Conservation (phyloP, 805 yeast genomes). For the Metahyphopichia silvanorum region DNA sequence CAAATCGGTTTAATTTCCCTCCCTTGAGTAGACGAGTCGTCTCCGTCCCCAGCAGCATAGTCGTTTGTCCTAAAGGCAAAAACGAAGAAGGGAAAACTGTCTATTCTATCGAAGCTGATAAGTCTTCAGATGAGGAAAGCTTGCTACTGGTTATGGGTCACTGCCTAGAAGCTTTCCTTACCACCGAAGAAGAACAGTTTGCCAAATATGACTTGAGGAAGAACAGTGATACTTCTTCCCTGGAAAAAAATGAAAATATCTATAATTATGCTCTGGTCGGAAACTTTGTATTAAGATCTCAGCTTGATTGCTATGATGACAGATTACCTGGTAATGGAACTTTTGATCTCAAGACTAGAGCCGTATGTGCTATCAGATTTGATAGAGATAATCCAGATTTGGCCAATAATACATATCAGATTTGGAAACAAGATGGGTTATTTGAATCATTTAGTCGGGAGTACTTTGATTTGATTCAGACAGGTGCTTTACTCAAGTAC, state of each 20-base stretch:
- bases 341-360: conserved; percentile 89
- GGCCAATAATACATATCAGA: conserved; percentile 62
- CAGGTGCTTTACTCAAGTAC: conserved; percentile 76
- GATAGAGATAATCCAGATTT: conserved; percentile 62
- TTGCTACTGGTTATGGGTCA: conserved; percentile 75
- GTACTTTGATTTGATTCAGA: conserved; percentile 65
- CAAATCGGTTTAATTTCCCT: conserved; percentile 32
- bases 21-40: conserved; percentile 44
- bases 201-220: conserved; percentile 25
- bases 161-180: conserved; percentile 71
- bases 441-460: conserved; percentile 85
- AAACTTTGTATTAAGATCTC: conserved; percentile 80
- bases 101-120: conserved; percentile 70
- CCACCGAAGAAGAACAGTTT: conserved; percentile 55
- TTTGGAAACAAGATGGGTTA: conserved; percentile 57
- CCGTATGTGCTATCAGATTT: conserved; percentile 80
- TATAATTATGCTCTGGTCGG: conserved; percentile 76
- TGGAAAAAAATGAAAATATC: conserved; percentile 17
- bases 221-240: conserved; percentile 4
- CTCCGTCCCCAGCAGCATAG: conserved; percentile 43
- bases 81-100: conserved; percentile 26
- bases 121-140: conserved; percentile 61
- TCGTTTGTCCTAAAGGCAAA: conserved; percentile 48
- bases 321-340: conserved; percentile 87
- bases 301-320: conserved; percentile 76